Conservation (phyloP, 2,329 filamentous ascomycete species). For the Cercospora zeina region DNA sequence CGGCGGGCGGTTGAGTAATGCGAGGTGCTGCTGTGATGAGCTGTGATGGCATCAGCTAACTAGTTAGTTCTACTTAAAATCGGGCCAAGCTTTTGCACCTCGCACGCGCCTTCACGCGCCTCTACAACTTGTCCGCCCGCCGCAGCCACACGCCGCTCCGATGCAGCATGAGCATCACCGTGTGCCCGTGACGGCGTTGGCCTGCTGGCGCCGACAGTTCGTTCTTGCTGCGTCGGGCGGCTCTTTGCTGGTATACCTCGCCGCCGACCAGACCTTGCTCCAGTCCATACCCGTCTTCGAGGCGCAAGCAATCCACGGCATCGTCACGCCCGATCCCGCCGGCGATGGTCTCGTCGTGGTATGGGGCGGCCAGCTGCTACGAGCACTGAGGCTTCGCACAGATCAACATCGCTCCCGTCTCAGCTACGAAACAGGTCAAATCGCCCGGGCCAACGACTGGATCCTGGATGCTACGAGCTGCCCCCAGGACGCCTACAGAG, state of each 20-base stretch:
- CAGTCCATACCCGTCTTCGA: constrained; percentile 57
- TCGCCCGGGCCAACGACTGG: constrained; percentile 67
- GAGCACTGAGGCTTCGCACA: constrained; percentile 4
- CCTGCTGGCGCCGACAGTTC: constrained; percentile 39
- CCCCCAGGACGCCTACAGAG: constrained; percentile 32
- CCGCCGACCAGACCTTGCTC: constrained; percentile 31
- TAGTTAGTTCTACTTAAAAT: too few relatives aligned
- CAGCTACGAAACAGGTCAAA: constrained; percentile 42
- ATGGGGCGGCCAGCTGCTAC: constrained; percentile 62
- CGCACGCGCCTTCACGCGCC: not conserved
- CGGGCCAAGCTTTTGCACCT: not conserved
- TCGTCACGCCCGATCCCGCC: constrained; percentile 49
- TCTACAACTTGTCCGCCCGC: not conserved
- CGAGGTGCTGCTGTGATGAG: too few relatives aligned
- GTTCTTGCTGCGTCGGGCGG: constrained; percentile 49
- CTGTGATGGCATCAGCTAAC: not conserved
- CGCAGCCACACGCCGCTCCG: not conserved
- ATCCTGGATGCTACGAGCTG: constrained; percentile 62
- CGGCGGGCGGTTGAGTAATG: too few relatives aligned
- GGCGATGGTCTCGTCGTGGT: constrained; percentile 51
- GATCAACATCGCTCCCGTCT: constrained; percentile 9
- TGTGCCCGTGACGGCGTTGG: constrained; percentile 50
- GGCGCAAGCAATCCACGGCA: constrained; percentile 73
- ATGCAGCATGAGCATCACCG: constrained; percentile 40
- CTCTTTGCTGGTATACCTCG: constrained; percentile 44